Evolutionary conservation across 2,329 filamentous ascomycete genomes (phyloP), one percentile per base, ranked within the genome.

Genomic region (Septoria petroselini): DNA sequence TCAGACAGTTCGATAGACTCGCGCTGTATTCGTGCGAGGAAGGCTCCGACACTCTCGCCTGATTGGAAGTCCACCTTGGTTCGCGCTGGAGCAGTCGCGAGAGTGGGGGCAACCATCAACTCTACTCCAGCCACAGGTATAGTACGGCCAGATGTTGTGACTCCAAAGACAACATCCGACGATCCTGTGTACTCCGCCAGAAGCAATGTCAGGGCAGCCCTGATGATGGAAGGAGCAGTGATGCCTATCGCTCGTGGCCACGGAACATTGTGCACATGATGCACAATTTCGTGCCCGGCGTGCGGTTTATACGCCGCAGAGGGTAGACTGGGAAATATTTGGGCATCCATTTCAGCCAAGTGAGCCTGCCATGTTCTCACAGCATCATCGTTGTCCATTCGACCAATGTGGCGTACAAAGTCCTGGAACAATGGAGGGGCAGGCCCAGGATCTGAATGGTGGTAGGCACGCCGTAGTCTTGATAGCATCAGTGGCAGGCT

Each of bases 401-500:
- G 17, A 17, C 19, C 12, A 6, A 47, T n/a, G 23, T 31, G 34
- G n/a, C 35, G 21, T n/a, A 47, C 37, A 25, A 47, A 47, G 7
- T 21, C 23, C 18, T 40, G 44, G 12, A 31, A 47, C 7, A 18
- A n/a, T 33, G 44, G 33, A 21, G 41, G 41, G n/a, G 39, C 6
- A n/a, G 42, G 12, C 14, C 31, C 31, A 15, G 19, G 6, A 18
- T 37, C 12, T 18, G 23, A 31, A 25, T 37, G 30, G 8, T 38
- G 19, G 35, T 52, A 54, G 4, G 23, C 31, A 3, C 31, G 12
- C 8, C 39, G 17, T 7, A 72, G 58, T 30, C 55, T 53, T 11
- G 67, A 55, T 9, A 69, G 51, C 7, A 73, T 58, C 15, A 71
- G 54, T 1, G 63, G 58, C 49, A 67, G 59, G 1, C 67, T 66